Evolutionary conservation across 345 rosid species (phyloP).

Genomic region (Erucastrum elatum): DNA sequence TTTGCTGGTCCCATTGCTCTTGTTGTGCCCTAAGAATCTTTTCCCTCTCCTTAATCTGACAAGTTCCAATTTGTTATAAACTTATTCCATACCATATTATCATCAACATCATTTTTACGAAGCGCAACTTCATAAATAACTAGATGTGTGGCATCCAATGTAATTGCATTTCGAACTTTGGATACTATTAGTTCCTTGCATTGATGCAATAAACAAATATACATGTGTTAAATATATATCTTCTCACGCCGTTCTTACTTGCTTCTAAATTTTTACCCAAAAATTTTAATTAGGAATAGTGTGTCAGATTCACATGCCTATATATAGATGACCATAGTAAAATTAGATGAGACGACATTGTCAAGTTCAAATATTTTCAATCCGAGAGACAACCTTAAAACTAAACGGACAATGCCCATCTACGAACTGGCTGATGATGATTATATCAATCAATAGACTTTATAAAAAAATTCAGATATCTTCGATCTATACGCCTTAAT

Average conservation of each 20-base stretch:
- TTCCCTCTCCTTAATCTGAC: conserved; percentile 67
- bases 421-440: conserved; percentile 13
- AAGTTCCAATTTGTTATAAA: not conserved
- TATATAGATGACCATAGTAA: conserved; percentile 7
- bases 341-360: conserved; percentile 10
- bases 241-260: not conserved
- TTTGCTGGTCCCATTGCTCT: conserved; percentile 61
- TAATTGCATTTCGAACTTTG: not conserved
- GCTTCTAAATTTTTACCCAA: not conserved
- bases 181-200: not conserved
- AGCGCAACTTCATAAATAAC: not conserved
- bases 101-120: not conserved
- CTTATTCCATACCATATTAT: not conserved
- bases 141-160: not conserved
- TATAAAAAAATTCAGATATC: not conserved
- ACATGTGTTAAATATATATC: not conserved
- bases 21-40: conserved; percentile 49
- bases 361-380: conserved; percentile 7
- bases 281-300: not conserved
- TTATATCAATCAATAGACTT: conserved; percentile 20
- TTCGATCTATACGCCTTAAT: not conserved
- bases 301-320: not conserved
- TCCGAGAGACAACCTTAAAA: conserved; percentile 37
- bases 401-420: conserved; percentile 32
- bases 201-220: not conserved